Base-by-base conservation (phyloP, 345 rosid species). In the Melastoma malabathricum region DNA sequence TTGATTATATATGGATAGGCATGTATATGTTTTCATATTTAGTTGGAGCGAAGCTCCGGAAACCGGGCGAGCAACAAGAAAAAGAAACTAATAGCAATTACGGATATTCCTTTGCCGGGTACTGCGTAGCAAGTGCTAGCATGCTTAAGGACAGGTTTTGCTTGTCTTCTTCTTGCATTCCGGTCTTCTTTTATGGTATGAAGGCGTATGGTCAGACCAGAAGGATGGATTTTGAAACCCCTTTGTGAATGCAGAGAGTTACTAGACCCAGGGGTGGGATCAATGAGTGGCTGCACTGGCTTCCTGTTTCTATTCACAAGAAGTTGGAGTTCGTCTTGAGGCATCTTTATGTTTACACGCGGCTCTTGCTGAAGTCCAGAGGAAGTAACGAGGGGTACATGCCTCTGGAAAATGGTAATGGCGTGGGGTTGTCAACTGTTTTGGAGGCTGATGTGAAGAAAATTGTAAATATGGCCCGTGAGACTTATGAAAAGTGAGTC, bases 241-340 rank as follows among this genome's bases (percentile, higher is more conserved):
- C 4, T 23, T 62, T 57, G 3, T 45, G 19, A 48, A 5, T 23
- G 56, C 78, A 92, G 98, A 72, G 95, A 63, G 90, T 92, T 57
- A 84, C 88, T 10, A 76, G 98, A 63, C 98, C 98, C 4, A 87
- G 82, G 71, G 98, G 95, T 55, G 95, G 98, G 46, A 44, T 88
- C 10, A 74, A 92, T 57, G 97, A 87, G 57, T 87, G 95, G 95
- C 69, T 87, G 3, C 97, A 81, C 56, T 92, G 94, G 88, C 84
- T 92, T 6, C 98, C 98, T 3, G 82, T 92, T 60, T 73, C 76
- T 59, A 63, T 88, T 55, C 98, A 92, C 74, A 85, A 84, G 52
- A 75, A 56, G 67, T 54, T 92, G 58, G 64, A 77, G 52, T 76
- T 68, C 50, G 53, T 88, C 48, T 57, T 82, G 38, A 67, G 76